phyloP scores from a whole-genome alignment of 805 yeast genomes.

The Metschnikowia sp. region DNA sequence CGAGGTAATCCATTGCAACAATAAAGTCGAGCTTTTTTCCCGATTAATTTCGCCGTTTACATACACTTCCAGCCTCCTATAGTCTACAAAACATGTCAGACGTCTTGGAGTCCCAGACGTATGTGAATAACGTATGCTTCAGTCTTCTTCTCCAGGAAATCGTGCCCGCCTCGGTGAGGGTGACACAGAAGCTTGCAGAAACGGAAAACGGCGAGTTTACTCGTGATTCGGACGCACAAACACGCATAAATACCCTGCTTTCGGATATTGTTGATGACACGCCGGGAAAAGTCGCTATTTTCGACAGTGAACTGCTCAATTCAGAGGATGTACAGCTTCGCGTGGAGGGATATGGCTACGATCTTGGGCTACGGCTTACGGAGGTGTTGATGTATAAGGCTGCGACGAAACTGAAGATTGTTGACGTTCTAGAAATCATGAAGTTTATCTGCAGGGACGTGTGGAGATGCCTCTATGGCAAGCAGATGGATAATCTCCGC shows the following conservation, averaged over 20 bases:
- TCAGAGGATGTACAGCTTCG: constrained; percentile 55
- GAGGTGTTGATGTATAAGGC: constrained; percentile 44
- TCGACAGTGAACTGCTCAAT: constrained; percentile 31
- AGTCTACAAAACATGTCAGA: constrained; percentile 2
- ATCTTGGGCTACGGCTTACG: constrained; percentile 57
- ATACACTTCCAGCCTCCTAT: no score
- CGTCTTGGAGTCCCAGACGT: constrained; percentile 14
- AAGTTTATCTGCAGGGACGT: constrained; percentile 90
- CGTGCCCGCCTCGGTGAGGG: constrained; percentile 67
- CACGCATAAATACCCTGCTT: constrained; percentile 26
- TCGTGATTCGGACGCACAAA: constrained; percentile 15
- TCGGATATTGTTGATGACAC: constrained; percentile 29
- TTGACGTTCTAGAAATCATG: constrained; percentile 76
- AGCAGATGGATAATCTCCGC: constrained; percentile 87
- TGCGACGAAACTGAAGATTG: constrained; percentile 43
- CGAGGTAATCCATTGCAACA: no score
- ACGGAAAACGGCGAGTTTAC: constrained; percentile 4
- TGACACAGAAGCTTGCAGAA: constrained; percentile 45
- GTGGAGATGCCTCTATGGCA: constrained; percentile 76
- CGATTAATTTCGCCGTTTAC: no score
- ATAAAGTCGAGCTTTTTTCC: no score
- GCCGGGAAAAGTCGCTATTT: constrained; percentile 43
- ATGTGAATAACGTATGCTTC: constrained; percentile 54
- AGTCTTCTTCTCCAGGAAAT: constrained; percentile 72
- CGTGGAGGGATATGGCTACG: constrained; percentile 68